phyloP scores from a whole-genome alignment of 164 flowering plant species.

The Magnolia kwangsiensis region DNA sequence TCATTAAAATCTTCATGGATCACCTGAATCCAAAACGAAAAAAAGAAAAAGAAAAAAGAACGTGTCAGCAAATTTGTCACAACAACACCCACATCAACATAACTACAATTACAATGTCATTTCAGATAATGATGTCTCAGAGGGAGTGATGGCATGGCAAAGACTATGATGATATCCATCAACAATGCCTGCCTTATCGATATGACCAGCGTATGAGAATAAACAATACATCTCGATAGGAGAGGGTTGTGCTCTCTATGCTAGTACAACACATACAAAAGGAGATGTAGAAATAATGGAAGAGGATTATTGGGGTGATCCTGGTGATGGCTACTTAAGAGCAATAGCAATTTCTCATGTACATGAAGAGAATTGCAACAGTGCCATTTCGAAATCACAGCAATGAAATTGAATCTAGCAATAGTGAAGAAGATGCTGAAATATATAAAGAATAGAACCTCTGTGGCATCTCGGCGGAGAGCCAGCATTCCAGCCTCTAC shows the following conservation, averaged over 20 bases:
- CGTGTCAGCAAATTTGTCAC: not conserved
- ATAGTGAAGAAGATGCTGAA: not conserved
- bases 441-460: constrained; percentile 38
- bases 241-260: not conserved
- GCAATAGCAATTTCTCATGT: not conserved
- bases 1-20: constrained; percentile 95
- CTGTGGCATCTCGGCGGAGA: constrained; percentile 95
- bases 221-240: not conserved
- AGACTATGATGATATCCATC: too few relatives aligned
- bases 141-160: too few relatives aligned
- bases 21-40: constrained; percentile 40
- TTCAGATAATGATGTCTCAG: too few relatives aligned
- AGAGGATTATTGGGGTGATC: too few relatives aligned
- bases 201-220: not conserved
- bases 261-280: not conserved
- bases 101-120: too few relatives aligned
- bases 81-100: too few relatives aligned
- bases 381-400: not conserved
- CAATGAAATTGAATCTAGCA: not conserved
- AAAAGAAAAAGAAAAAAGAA: too few relatives aligned
- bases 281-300: not conserved
- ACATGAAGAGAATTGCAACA: not conserved
- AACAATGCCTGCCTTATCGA: too few relatives aligned
- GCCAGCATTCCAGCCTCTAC: constrained; percentile 99
- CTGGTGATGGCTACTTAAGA: too few relatives aligned